phyloP scores from a whole-genome alignment of 1,284 basidiomycete species.

The Fomitopsis pinicola region DNA sequence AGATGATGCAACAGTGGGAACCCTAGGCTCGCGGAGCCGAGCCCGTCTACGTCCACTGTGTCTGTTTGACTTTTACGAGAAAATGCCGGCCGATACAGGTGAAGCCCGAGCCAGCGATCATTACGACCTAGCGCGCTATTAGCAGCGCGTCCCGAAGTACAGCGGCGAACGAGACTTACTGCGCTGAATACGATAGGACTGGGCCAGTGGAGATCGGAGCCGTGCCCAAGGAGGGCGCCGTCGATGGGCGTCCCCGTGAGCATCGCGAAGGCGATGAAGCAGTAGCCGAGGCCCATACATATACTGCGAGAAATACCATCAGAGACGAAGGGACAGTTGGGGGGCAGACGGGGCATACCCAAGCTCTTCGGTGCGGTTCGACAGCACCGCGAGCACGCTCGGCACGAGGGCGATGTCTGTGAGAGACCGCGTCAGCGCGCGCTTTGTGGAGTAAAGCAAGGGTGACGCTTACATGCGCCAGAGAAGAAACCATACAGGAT shows the following conservation, averaged over 20 bases:
- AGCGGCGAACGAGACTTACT: not conserved
- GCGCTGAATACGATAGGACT: slow-evolving; percentile 5
- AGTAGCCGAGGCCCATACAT: slow-evolving; percentile 3
- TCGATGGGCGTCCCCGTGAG: slow-evolving; percentile 8
- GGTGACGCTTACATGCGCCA: slow-evolving; percentile 13
- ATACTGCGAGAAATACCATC: not conserved
- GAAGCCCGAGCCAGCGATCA: not conserved
- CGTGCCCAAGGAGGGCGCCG: slow-evolving; percentile 7
- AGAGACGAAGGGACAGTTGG: not conserved
- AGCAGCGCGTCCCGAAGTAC: not conserved
- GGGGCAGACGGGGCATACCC: not conserved
- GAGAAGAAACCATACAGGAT: slow-evolving; percentile 44
- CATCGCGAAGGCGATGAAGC: not conserved
- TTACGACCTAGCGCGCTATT: not conserved
- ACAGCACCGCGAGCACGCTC: not conserved
- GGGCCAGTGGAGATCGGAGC: not conserved
- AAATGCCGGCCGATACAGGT: not conserved
- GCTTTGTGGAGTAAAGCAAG: not conserved
- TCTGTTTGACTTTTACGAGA: not conserved
- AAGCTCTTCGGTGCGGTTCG: not conserved
- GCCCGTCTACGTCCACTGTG: not conserved
- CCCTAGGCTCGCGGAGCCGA: too few relatives aligned
- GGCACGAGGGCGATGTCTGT: not conserved
- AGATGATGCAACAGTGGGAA: too few relatives aligned
- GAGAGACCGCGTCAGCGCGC: not conserved